A percentile compares a stretch with the other conserved stretches of the same genome.
Conservation (phyloP, 2,329 filamentous ascomycete species). For the Pestalotiopsis sp. region DNA sequence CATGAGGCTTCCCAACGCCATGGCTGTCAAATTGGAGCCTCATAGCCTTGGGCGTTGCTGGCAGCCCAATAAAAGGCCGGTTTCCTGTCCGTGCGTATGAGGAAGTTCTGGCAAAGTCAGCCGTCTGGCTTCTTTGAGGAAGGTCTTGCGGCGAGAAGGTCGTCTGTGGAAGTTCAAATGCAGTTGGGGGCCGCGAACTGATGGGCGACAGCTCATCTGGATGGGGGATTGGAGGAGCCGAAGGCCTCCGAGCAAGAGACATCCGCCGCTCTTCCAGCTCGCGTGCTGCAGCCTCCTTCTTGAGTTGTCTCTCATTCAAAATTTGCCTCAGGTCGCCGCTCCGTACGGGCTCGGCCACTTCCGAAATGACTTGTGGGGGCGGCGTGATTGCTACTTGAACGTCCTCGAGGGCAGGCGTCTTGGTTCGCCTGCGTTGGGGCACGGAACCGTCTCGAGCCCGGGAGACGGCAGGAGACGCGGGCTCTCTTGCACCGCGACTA, state of each 20-base stretch:
- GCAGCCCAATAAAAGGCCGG: slow-evolving; percentile 71
- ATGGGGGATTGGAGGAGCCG: slow-evolving; percentile 78
- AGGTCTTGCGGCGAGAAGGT: slow-evolving; percentile 43
- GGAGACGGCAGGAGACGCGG: slow-evolving; percentile 31
- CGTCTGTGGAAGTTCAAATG: slow-evolving; percentile 47
- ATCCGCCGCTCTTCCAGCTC: slow-evolving; percentile 88
- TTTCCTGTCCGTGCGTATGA: slow-evolving; percentile 49
- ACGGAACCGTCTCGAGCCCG: slow-evolving; percentile 40
- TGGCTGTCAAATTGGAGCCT: slow-evolving; percentile 71
- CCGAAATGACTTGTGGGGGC: neutral
- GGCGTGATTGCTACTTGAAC: slow-evolving; percentile 32
- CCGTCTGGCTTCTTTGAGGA: slow-evolving; percentile 65
- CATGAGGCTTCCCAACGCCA: slow-evolving; percentile 53
- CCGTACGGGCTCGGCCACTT: slow-evolving; percentile 37
- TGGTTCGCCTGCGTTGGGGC: slow-evolving; percentile 37
- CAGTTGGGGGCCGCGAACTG: slow-evolving; percentile 30
- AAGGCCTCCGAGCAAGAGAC: slow-evolving; percentile 79
- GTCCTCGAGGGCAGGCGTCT: slow-evolving; percentile 27
- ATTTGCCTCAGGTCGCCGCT: slow-evolving; percentile 57
- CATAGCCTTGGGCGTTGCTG: slow-evolving; percentile 91
- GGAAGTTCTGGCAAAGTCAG: slow-evolving; percentile 60
- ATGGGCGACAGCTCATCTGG: slow-evolving; percentile 59
- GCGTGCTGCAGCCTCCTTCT: slow-evolving; percentile 76
- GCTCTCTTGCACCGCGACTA: slow-evolving; percentile 45
- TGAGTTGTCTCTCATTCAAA: slow-evolving; percentile 64